A percentile compares a stretch with the other conserved stretches of the same genome.
phyloP scores from a whole-genome alignment of 495 filamentous ascomycete species.

The Penicillium goetzii region DNA sequence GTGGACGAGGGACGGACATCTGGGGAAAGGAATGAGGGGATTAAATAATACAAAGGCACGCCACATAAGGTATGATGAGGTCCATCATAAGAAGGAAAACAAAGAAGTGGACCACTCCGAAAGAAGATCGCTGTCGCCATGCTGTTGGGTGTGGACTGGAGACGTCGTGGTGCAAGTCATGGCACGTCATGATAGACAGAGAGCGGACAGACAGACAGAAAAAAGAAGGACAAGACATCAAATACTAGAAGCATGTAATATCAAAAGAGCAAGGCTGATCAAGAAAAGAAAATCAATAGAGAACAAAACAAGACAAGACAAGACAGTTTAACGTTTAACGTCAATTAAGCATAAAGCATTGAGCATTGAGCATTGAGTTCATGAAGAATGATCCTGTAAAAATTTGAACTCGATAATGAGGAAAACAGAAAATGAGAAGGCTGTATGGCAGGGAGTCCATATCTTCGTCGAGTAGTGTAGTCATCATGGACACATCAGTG shows the following conservation, averaged over 20 bases:
- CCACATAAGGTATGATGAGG: slow-evolving; percentile 3
- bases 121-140: slow-evolving; percentile 10
- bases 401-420: neutral
- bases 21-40: slow-evolving; percentile 2
- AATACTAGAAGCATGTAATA: neutral
- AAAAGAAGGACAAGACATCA: slow-evolving; percentile 6
- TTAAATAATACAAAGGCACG: slow-evolving; percentile 17
- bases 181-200: slow-evolving; percentile 15
- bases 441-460: slow-evolving; percentile 13
- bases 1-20: neutral
- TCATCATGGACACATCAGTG: slow-evolving; percentile 28
- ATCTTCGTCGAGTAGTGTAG: slow-evolving; percentile 29
- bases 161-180: slow-evolving; percentile 11
- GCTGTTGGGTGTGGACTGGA: neutral
- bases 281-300: neutral
- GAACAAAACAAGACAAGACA: neutral
- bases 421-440: neutral
- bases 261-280: neutral
- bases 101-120: neutral
- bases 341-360: slow-evolving; percentile 5
- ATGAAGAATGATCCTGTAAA: neutral
- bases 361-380: neutral
- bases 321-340: neutral
- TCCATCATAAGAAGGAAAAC: neutral
- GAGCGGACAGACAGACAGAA: slow-evolving; percentile 5